Percentiles rank a stretch among this genome's conserved stretches.
These are phyloP conservation scores for Millerozyma acaciae DNA, from an alignment of 805 yeast species.

Conservation along the genomic window DNA sequence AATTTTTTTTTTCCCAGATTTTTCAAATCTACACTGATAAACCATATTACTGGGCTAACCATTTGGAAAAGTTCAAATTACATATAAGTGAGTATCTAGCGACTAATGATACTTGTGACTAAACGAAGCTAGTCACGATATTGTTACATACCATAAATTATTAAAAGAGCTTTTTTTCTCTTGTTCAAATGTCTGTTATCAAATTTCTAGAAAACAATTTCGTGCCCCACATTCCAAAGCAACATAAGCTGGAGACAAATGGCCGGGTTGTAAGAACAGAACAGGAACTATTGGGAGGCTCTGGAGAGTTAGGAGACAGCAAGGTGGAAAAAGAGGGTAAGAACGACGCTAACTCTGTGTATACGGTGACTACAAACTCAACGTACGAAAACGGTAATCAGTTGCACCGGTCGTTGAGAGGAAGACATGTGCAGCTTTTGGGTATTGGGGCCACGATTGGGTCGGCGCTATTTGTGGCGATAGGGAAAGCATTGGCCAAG, in stretches of 20 bases:
- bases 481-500: constrained; percentile 56
- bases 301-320: neutral
- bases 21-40: too few relatives aligned
- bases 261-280: neutral
- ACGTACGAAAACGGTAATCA: constrained; percentile 11
- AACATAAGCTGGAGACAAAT: constrained; percentile 1
- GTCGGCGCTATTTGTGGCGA: constrained; percentile 72
- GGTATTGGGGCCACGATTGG: constrained; percentile 84
- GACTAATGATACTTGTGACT: too few relatives aligned
- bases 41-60: too few relatives aligned
- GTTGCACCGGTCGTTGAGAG: constrained; percentile 45
- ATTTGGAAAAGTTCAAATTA: too few relatives aligned
- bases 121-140: neutral
- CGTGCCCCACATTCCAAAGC: constrained; percentile 11
- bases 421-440: constrained; percentile 73
- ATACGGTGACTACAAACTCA: constrained; percentile 12
- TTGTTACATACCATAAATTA: neutral
- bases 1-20: too few relatives aligned
- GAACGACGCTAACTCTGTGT: constrained; percentile 12
- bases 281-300: neutral
- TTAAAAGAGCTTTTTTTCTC: neutral
- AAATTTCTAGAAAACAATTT: constrained; percentile 11
- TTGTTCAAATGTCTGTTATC: neutral
- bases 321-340: constrained; percentile 1
- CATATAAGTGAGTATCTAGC: too few relatives aligned